These are phyloP conservation scores for Spirogloea muscicola DNA, from an alignment of 139 green algal genomes.

Conservation along the genomic window DNA sequence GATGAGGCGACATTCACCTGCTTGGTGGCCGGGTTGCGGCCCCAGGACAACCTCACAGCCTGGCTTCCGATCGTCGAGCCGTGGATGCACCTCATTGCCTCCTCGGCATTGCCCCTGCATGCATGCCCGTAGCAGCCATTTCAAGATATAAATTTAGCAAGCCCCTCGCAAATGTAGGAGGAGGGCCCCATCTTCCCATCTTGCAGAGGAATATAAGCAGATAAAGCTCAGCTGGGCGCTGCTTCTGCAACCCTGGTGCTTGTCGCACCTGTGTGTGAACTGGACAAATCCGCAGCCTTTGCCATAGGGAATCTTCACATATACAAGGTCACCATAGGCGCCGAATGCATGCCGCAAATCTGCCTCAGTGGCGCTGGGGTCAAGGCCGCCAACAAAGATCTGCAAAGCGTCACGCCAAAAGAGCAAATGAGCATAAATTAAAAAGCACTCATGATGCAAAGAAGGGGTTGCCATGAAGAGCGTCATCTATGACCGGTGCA, in stretches of 20 bases:
- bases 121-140: neutral
- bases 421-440: slow-evolving; percentile 6
- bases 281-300: slow-evolving; percentile 98
- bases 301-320: slow-evolving; percentile 86
- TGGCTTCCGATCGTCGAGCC: slow-evolving; percentile 37
- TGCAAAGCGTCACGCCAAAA: slow-evolving; percentile 2
- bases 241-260: no score
- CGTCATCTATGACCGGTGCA: neutral
- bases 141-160: no score
- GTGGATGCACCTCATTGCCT: slow-evolving; percentile 28
- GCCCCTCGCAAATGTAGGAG: no score
- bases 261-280: slow-evolving; percentile 57
- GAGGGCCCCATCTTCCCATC: no score
- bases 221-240: no score
- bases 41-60: slow-evolving; percentile 40
- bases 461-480: neutral
- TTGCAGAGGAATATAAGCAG: no score
- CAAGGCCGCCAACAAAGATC: slow-evolving; percentile 56
- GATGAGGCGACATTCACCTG: no score
- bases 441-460: neutral
- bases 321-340: slow-evolving; percentile 81
- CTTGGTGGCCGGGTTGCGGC: slow-evolving; percentile 34
- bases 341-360: slow-evolving; percentile 70
- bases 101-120: slow-evolving; percentile 35
- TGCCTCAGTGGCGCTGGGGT: slow-evolving; percentile 62